Evolutionary conservation across 108 stramenopile species (phyloP), one percentile per base, ranked within the genome.

Genomic region (Skeletonema menzelii): DNA sequence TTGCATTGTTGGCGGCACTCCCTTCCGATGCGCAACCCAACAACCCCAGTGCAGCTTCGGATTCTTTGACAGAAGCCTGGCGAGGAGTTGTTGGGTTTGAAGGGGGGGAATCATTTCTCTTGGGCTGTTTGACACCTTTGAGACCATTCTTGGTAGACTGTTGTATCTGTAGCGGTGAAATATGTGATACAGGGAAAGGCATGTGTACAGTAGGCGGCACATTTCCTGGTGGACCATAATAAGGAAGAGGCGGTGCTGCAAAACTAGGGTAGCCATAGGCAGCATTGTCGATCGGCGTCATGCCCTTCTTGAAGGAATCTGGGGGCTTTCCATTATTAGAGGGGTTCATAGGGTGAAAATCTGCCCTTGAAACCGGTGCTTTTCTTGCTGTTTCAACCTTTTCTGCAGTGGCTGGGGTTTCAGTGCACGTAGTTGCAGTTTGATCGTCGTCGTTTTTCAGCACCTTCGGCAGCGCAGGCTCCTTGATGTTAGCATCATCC

Each of bases 181-280:
- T 35, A 17, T 60, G 30, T 19, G 34, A 31, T 24, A 32, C 59
- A 31, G 59, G 59, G 17, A 35, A 31, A 35, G 59, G 59, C 59
- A 60, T 31, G 59, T 60, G 59, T 35, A 60, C 59, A 31, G 31
- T 60, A 31, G 59, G 28, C 12, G 59, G 59, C 28, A 60, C 59
- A 53, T 10, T 53, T 22, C 49, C 49, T 53, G 49, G 49, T 19
- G 59, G 59, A 60, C 26, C 27, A 24, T 60, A 60, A 31, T 8
- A 32, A 7, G 49, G 49, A 53, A 53, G 49, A 24, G 20, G 22
- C 5, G 49, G 49, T 32, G 22, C 22, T 53, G 49, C 22, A 53
- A n/a, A 53, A 53, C 49, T 22, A 19, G 49, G 49, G 49, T 53
- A 53, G 49, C 49, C 5, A n/a, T 10, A 53, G 22, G 22, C 49